These are phyloP conservation scores for Paramecium pentaurelia DNA, from an alignment of 73 alveolate genomes.

Conservation along the genomic window DNA sequence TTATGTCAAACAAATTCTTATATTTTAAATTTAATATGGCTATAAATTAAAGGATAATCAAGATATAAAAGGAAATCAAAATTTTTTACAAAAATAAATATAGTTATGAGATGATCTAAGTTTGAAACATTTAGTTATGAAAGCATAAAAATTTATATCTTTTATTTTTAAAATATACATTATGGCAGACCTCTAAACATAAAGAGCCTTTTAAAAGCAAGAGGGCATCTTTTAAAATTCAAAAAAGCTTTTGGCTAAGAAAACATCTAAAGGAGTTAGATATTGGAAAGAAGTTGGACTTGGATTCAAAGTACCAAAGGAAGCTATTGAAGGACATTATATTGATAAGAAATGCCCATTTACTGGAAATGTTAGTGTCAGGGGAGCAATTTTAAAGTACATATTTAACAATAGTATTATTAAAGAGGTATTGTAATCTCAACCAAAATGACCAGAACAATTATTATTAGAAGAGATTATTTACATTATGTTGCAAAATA, in stretches of 20 bases:
- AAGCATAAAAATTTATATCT: neutral
- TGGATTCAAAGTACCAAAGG: conserved; percentile 96
- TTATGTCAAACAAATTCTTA: no score
- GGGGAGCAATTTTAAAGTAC: conserved; percentile 92
- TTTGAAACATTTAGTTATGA: neutral
- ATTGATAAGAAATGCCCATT: conserved; percentile 99
- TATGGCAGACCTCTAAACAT: conserved; percentile 68
- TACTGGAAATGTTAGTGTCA: conserved; percentile 92
- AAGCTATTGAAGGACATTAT: conserved; percentile 90
- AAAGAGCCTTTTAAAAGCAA: conserved; percentile 88
- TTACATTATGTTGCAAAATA: conserved; percentile 96
- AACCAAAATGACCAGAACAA: conserved; percentile 97
- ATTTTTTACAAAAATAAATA: neutral
- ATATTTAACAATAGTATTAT: neutral
- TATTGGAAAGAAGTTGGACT: conserved; percentile 97
- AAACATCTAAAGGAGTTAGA: conserved; percentile 88
- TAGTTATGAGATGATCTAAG: neutral
- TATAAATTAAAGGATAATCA: no score
- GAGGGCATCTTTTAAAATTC: conserved; percentile 83
- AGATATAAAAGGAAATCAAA: neutral
- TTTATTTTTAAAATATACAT: neutral
- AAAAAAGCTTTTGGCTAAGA: conserved; percentile 81
- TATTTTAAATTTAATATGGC: neutral
- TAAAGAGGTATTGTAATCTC: conserved; percentile 94
- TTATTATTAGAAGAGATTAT: conserved; percentile 97